phyloP scores from a whole-genome alignment of 768 basidiomycete genomes.

The Boletus edulis region DNA sequence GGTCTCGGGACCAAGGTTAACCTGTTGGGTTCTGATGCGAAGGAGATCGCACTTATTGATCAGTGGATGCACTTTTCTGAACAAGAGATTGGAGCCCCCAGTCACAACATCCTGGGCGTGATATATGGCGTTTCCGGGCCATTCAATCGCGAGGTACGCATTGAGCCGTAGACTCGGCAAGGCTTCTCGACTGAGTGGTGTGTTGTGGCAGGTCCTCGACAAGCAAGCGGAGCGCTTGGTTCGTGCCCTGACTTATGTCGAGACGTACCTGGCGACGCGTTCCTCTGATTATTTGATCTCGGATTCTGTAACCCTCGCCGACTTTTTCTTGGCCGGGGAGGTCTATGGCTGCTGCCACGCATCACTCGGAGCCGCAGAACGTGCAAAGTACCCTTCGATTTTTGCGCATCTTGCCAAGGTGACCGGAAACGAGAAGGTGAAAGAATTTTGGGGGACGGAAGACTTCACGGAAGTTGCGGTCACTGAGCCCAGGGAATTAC shows the following conservation, averaged over 20 bases:
- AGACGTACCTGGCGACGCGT: constrained; percentile 8
- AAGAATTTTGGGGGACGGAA: constrained; percentile 8
- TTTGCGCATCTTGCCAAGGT: constrained; percentile 17
- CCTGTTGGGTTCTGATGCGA: constrained; percentile 9
- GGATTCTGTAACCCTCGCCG: constrained; percentile 16
- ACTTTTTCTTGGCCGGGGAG: constrained; percentile 9
- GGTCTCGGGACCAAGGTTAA: constrained; percentile 6
- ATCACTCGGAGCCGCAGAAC: constrained; percentile 9
- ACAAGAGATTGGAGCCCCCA: constrained; percentile 5
- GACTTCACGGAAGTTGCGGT: constrained; percentile 2
- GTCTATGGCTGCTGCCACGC: neutral
- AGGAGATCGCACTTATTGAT: constrained; percentile 13
- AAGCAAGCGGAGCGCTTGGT: neutral
- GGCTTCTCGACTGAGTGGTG: too few relatives aligned
- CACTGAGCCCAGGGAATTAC: constrained; percentile 1
- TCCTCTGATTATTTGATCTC: constrained; percentile 13
- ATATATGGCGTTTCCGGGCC: neutral
- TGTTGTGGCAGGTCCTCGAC: neutral
- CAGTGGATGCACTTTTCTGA: constrained; percentile 24
- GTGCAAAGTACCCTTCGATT: constrained; percentile 9
- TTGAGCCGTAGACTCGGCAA: neutral
- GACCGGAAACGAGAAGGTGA: constrained; percentile 10
- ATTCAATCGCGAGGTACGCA: constrained; percentile 12
- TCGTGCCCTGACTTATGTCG: constrained; percentile 9
- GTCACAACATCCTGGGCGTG: neutral